A percentile compares a stretch with the other conserved stretches of the same genome.
phyloP scores from a whole-genome alignment of 352 stramenopile genomes.

The Sclerospora graminicola region DNA sequence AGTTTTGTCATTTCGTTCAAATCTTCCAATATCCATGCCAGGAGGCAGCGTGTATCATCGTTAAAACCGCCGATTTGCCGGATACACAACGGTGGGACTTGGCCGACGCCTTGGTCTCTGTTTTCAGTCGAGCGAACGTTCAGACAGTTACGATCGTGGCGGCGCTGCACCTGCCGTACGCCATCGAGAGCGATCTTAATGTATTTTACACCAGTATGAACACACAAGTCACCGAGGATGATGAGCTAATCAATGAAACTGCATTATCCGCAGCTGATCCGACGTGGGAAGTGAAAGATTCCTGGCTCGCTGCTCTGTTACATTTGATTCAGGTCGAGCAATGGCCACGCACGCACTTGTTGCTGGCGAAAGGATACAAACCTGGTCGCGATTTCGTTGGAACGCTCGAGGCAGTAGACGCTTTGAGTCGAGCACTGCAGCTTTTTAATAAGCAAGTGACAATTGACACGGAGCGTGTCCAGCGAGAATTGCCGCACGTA shows the following conservation, averaged over 20 bases:
- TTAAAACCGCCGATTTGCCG: constrained; percentile 21
- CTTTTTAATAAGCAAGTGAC: constrained; percentile 22
- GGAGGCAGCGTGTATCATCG: constrained; percentile 24
- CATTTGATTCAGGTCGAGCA: constrained; percentile 47
- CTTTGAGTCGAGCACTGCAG: constrained; percentile 27
- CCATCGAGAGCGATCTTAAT: constrained; percentile 27
- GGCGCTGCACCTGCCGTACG: constrained; percentile 49
- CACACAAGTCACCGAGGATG: neutral
- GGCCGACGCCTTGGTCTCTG: constrained; percentile 31
- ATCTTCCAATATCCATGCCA: constrained; percentile 6
- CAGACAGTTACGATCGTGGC: constrained; percentile 33
- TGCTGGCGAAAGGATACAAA: constrained; percentile 57
- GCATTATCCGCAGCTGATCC: constrained; percentile 17
- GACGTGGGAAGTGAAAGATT: constrained; percentile 43
- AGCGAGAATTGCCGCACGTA: constrained; percentile 19
- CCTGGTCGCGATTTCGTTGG: constrained; percentile 36
- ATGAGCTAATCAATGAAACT: neutral
- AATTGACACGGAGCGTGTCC: constrained; percentile 27
- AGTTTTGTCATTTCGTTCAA: constrained; percentile 10
- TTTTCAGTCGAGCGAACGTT: constrained; percentile 25
- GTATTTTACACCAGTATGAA: constrained; percentile 35
- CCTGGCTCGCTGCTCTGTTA: constrained; percentile 37
- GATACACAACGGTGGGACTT: constrained; percentile 27
- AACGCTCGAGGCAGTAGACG: constrained; percentile 39
- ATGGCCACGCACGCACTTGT: constrained; percentile 30